phyloP scores from a whole-genome alignment of 805 yeast genomes.

The Nakazawaea laoshanensis region DNA sequence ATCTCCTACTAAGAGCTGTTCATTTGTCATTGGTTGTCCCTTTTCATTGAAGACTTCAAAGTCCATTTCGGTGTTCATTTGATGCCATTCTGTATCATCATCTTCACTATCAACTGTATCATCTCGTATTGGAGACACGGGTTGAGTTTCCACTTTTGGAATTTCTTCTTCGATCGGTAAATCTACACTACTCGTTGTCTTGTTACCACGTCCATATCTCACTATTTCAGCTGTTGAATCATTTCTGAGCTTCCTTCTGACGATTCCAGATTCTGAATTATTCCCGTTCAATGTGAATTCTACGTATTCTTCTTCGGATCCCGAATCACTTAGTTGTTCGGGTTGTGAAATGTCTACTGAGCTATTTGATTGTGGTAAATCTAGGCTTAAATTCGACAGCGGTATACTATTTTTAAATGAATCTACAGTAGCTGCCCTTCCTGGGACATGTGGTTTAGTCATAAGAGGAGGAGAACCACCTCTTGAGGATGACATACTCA shows the following conservation, averaged over 20 bases:
- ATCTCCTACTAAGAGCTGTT: too few relatives aligned
- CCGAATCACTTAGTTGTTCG: too few relatives aligned
- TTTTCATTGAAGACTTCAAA: slow-evolving; percentile 73
- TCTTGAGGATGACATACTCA: too few relatives aligned
- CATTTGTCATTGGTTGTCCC: slow-evolving; percentile 50
- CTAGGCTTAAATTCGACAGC: too few relatives aligned
- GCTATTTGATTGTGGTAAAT: too few relatives aligned
- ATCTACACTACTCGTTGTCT: slow-evolving; percentile 5
- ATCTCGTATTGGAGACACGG: neutral
- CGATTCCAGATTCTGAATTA: slow-evolving; percentile 16
- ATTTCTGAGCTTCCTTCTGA: slow-evolving; percentile 11
- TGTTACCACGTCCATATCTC: slow-evolving; percentile 17
- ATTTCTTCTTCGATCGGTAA: neutral
- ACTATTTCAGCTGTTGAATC: slow-evolving; percentile 14
- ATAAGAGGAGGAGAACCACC: too few relatives aligned
- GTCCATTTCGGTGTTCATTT: slow-evolving; percentile 76
- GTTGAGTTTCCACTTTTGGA: neutral
- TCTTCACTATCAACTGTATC: slow-evolving; percentile 2
- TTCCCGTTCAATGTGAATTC: slow-evolving; percentile 25
- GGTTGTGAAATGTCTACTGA: too few relatives aligned
- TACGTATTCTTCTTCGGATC: slow-evolving; percentile 22
- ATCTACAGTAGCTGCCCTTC: too few relatives aligned
- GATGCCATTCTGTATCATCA: slow-evolving; percentile 59
- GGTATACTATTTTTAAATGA: too few relatives aligned
- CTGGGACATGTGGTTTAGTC: too few relatives aligned